Evolutionary conservation across 371 early-diverging fungal genomes (phyloP).

Genomic region (Saksenaea oblongispora): DNA sequence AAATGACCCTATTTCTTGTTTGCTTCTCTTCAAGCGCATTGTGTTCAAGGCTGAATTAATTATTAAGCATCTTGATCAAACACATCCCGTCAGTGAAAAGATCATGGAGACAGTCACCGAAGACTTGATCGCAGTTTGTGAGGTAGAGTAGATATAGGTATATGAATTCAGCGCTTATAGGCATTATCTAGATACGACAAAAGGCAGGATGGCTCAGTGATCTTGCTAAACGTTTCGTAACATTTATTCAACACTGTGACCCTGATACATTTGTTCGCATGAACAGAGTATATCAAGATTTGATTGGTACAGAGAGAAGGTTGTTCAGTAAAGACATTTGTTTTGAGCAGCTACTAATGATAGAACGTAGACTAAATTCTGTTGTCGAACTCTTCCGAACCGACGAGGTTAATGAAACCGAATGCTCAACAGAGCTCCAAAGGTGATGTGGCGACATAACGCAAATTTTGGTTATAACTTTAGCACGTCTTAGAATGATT

Average conservation of each 20-base stretch:
- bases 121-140: slow-evolving; percentile 56
- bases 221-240: slow-evolving; percentile 65
- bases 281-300: slow-evolving; percentile 70
- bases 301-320: slow-evolving; percentile 70
- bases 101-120: slow-evolving; percentile 55
- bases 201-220: slow-evolving; percentile 71
- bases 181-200: slow-evolving; percentile 52
- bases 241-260: slow-evolving; percentile 67
- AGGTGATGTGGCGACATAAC: slow-evolving; percentile 12
- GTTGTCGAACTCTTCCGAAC: slow-evolving; percentile 73
- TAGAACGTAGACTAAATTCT: slow-evolving; percentile 49
- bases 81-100: slow-evolving; percentile 58
- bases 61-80: slow-evolving; percentile 77
- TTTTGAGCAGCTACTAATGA: neutral
- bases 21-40: slow-evolving; percentile 79
- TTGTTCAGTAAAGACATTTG: neutral
- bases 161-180: neutral
- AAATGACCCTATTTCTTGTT: slow-evolving; percentile 74
- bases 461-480: neutral
- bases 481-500: slow-evolving; percentile 38
- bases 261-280: slow-evolving; percentile 70
- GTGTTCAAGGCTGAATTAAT: slow-evolving; percentile 81
- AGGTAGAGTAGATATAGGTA: slow-evolving; percentile 23
- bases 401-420: slow-evolving; percentile 68
- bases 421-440: slow-evolving; percentile 62